Evolutionary conservation across 1,284 basidiomycete genomes (phyloP).

Genomic region (Malassezia vespertilionis): DNA sequence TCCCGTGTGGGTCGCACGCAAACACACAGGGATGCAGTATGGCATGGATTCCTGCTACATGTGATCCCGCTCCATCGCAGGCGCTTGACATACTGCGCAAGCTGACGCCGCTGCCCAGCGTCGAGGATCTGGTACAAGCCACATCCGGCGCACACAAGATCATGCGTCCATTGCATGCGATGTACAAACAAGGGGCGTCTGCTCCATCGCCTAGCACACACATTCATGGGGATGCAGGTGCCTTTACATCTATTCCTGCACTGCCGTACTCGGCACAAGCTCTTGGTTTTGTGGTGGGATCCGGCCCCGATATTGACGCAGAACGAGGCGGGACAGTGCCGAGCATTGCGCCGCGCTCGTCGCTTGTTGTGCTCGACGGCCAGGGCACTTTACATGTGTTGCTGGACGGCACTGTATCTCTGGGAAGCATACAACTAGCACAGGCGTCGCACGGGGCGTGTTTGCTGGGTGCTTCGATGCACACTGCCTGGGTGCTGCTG

Average conservation of each 20-base stretch:
- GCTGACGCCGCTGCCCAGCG: constrained; percentile 5
- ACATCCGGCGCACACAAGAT: neutral
- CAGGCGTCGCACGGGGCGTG: neutral
- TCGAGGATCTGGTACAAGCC: neutral
- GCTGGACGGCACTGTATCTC: constrained; percentile 9
- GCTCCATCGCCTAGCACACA: constrained; percentile 1
- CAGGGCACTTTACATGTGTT: neutral
- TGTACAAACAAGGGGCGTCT: neutral
- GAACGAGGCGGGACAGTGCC: neutral
- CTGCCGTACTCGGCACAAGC: neutral
- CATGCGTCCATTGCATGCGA: neutral
- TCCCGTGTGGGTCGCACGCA: neutral
- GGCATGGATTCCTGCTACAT: constrained; percentile 2
- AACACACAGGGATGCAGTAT: neutral
- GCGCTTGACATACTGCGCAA: constrained; percentile 6
- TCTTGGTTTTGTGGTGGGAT: too few species aligned
- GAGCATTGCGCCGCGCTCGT: neutral
- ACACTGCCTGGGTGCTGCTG: neutral
- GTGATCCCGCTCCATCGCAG: neutral
- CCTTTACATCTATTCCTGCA: constrained; percentile 4
- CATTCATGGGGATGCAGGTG: constrained; percentile 1
- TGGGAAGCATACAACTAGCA: neutral
- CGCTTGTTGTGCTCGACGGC: constrained; percentile 6
- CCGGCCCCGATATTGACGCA: too few species aligned
- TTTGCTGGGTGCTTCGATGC: neutral